phyloP scores from a whole-genome alignment of 805 yeast species.

The Myxozyma neotropica region DNA sequence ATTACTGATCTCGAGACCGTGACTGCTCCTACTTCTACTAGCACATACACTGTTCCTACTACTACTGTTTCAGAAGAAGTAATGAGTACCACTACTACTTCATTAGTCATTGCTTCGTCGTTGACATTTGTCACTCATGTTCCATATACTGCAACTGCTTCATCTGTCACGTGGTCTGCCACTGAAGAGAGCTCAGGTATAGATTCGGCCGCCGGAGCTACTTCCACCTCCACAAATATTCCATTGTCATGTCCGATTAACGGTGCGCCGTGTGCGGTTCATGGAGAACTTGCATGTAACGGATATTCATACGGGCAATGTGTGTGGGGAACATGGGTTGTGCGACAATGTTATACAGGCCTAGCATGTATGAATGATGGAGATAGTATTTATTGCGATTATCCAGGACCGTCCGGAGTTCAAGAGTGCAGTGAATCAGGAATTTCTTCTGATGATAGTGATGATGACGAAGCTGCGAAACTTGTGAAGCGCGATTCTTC shows the following conservation, averaged over 20 bases:
- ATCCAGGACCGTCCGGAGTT: conserved; percentile 38
- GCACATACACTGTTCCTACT: neutral
- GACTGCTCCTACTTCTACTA: conserved; percentile 3
- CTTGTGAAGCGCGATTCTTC: neutral
- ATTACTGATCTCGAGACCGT: neutral
- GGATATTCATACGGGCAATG: conserved; percentile 39
- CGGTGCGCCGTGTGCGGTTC: conserved; percentile 36
- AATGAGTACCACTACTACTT: neutral
- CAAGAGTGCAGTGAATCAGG: conserved; percentile 36
- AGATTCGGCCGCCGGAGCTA: neutral
- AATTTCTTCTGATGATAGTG: conserved; percentile 45
- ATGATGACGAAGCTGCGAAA: neutral
- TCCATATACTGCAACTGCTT: conserved; percentile 12
- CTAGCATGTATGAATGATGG: conserved; percentile 37
- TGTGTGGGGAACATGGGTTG: conserved; percentile 39
- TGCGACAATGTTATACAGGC: conserved; percentile 40
- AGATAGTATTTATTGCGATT: conserved; percentile 38
- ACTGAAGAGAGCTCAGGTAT: neutral
- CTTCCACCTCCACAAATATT: neutral
- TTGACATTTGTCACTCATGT: conserved; percentile 12
- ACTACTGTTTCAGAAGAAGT: neutral
- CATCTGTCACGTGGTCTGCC: neutral
- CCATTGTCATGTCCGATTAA: conserved; percentile 22
- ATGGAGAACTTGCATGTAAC: conserved; percentile 38
- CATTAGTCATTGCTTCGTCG: neutral